Conservation (phyloP, 2,329 filamentous ascomycete species). For the Ascochyta viciae-villosae region DNA sequence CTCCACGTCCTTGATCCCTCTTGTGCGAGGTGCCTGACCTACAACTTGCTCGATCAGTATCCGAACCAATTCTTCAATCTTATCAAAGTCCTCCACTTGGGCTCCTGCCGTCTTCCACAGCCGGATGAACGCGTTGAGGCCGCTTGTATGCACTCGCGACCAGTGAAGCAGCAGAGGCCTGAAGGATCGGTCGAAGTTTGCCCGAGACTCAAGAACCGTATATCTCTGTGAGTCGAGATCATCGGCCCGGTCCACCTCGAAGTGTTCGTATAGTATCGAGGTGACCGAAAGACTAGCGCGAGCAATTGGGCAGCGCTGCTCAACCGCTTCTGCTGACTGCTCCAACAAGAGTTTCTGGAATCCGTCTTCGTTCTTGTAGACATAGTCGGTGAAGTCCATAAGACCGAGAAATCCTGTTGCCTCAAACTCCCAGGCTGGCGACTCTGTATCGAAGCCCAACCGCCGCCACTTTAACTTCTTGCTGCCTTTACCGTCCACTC, state of each 20-base stretch:
- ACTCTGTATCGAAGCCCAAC: constrained; percentile 90
- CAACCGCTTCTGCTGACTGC: constrained; percentile 75
- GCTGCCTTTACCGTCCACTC: constrained; percentile 58
- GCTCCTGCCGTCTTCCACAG: constrained; percentile 92
- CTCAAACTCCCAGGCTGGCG: constrained; percentile 84
- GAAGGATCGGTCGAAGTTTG: constrained; percentile 86
- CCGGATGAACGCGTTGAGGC: constrained; percentile 85
- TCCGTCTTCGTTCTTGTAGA: constrained; percentile 86
- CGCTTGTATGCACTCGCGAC: constrained; percentile 86
- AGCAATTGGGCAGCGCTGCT: constrained; percentile 84
- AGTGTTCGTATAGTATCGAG: constrained; percentile 90
- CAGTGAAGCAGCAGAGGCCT: constrained; percentile 89
- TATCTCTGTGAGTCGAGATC: constrained; percentile 79
- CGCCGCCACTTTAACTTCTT: constrained; percentile 88
- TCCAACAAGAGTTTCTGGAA: constrained; percentile 93
- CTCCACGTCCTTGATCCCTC: constrained; percentile 85
- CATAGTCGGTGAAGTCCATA: constrained; percentile 97
- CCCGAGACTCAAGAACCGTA: constrained; percentile 73
- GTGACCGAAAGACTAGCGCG: constrained; percentile 87
- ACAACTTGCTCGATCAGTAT: constrained; percentile 91
- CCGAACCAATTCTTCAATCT: constrained; percentile 87
- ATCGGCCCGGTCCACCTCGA: constrained; percentile 87
- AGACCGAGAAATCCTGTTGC: constrained; percentile 88
- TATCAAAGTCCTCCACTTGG: constrained; percentile 85
- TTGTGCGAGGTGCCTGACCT: constrained; percentile 79